These are phyloP conservation scores for Geosmithia morbida DNA, from an alignment of 2,329 filamentous ascomycete species.

Conservation along the genomic window DNA sequence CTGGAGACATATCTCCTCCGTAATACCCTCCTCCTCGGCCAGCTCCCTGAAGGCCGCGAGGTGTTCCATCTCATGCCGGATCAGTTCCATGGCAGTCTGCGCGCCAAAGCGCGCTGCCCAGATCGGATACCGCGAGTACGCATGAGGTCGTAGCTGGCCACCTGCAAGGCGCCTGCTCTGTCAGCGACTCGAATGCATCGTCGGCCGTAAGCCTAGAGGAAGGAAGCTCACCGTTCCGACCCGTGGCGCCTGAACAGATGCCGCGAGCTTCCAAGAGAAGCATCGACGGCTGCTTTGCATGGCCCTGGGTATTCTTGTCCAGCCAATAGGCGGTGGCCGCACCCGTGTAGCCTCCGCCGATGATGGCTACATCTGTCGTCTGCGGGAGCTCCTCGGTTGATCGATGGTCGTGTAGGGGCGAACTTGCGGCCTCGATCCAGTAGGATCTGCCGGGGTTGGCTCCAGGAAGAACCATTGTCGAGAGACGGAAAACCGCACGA, in stretches of 20 bases:
- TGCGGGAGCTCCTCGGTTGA: conserved; percentile 1
- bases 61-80: neutral
- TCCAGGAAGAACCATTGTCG: neutral
- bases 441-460: neutral
- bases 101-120: neutral
- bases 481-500: neutral
- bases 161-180: neutral
- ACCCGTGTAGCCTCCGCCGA: conserved; percentile 7
- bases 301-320: conserved; percentile 1
- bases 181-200: too few relatives aligned
- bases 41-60: neutral
- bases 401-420: neutral
- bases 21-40: neutral
- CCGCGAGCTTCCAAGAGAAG: conserved; percentile 17
- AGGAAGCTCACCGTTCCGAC: neutral
- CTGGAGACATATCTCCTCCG: neutral
- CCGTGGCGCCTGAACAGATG: neutral
- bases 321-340: conserved; percentile 6
- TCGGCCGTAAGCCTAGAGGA: neutral
- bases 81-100: neutral
- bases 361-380: conserved; percentile 3
- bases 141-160: neutral
- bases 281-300: conserved; percentile 5
- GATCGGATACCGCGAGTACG: neutral
- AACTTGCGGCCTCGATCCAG: neutral